phyloP scores from a whole-genome alignment of 257 asterid species.

The Solanum virginianum region DNA sequence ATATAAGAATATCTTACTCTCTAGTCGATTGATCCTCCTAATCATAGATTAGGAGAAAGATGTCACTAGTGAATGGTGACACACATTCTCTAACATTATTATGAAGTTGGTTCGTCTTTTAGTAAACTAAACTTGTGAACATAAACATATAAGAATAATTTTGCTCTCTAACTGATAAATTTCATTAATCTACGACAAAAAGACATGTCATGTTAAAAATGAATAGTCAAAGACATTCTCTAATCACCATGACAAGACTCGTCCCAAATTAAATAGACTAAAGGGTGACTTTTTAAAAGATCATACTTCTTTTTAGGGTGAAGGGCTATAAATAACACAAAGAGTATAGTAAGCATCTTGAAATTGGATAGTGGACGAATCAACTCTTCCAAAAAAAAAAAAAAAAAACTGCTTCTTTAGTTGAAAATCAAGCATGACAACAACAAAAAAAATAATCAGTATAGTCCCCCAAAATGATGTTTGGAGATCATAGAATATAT shows the following conservation, averaged over 20 bases:
- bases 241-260: background rate
- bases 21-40: background rate
- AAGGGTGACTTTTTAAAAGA: background rate
- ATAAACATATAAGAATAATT: background rate
- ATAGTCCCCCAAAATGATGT: background rate
- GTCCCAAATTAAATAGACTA: background rate
- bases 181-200: background rate
- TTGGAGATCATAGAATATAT: rapidly evolving
- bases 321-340: too few relatives aligned
- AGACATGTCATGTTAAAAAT: background rate
- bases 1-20: background rate
- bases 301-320: too few relatives aligned
- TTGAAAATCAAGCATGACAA: background rate
- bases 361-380: background rate
- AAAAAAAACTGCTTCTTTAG: background rate
- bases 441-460: background rate
- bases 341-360: background rate
- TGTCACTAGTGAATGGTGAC: background rate
- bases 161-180: background rate
- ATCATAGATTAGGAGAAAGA: background rate
- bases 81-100: background rate
- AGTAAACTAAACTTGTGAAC: background rate
- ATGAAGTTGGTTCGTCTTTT: background rate
- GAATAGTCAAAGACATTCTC: background rate
- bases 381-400: background rate